Evolutionary conservation across 768 basidiomycete species (phyloP).

Genomic region (Tylopilus sp.): DNA sequence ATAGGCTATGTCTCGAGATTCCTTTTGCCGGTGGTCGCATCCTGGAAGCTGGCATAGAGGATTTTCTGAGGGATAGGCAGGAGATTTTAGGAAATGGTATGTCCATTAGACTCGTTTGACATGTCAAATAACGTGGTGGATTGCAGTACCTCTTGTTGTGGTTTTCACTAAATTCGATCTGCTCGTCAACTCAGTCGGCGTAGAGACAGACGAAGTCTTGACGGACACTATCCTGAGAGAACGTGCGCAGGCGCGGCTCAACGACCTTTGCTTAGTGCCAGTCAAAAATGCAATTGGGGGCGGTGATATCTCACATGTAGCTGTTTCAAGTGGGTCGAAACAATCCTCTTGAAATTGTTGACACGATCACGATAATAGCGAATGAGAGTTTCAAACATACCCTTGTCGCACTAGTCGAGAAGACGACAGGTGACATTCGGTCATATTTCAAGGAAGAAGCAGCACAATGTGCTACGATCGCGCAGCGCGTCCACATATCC

Average conservation of each 20-base stretch:
- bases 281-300: not conserved
- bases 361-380: not conserved
- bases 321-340: conserved; percentile 1
- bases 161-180: conserved; percentile 6
- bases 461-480: not conserved
- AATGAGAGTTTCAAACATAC: not conserved
- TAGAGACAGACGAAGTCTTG: not conserved
- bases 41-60: not conserved
- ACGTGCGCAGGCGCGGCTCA: not conserved
- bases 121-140: no score
- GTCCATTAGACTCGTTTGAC: no score
- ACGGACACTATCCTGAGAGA: not conserved
- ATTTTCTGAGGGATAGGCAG: conserved; percentile 1
- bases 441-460: not conserved
- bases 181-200: not conserved
- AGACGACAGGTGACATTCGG: not conserved
- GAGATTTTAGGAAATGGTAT: conserved; percentile 6
- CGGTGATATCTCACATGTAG: not conserved
- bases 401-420: not conserved
- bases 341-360: not conserved
- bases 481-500: not conserved
- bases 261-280: not conserved
- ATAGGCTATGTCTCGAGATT: not conserved
- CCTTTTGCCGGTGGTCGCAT: not conserved
- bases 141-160: not conserved